Percentiles rank a stretch among this genome's conserved stretches.
phyloP scores from a whole-genome alignment of 2,329 filamentous ascomycete species.

The Trichoderma hamatum region DNA sequence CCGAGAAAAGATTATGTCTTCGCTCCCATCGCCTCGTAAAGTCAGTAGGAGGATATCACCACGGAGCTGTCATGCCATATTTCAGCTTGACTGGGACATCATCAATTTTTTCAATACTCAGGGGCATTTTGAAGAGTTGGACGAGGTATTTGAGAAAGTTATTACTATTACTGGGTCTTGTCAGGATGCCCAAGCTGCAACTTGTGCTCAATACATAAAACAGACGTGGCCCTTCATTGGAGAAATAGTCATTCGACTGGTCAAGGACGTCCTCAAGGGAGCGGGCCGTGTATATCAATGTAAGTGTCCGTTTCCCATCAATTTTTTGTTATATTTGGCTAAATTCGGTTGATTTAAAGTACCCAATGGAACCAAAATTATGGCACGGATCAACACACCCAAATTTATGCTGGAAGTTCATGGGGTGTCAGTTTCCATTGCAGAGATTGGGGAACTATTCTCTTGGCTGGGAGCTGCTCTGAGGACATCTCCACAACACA shows the following conservation, averaged over 20 bases:
- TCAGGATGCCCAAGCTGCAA: not conserved
- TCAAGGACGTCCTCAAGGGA: not conserved
- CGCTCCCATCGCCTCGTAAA: not conserved
- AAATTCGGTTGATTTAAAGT: not conserved
- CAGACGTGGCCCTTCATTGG: not conserved
- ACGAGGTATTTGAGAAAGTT: not conserved
- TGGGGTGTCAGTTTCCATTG: not conserved
- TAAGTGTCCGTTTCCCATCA: not conserved
- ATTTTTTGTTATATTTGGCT: not conserved
- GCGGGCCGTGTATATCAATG: not conserved
- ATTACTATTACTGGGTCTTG: not conserved
- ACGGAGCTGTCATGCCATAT: not conserved
- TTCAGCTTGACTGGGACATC: not conserved
- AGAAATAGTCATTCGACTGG: not conserved
- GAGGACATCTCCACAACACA: not conserved
- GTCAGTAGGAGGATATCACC: not conserved
- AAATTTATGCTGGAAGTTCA: not conserved
- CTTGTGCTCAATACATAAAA: not conserved
- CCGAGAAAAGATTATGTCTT: not conserved
- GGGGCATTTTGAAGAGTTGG: not conserved
- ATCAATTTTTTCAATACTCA: not conserved
- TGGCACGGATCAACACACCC: not conserved
- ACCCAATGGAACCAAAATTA: not conserved
- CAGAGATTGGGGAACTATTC: not conserved
- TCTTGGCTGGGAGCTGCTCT: not conserved